phyloP scores from a whole-genome alignment of 2,329 filamentous ascomycete species.

The Epichloe brachyelytri region DNA sequence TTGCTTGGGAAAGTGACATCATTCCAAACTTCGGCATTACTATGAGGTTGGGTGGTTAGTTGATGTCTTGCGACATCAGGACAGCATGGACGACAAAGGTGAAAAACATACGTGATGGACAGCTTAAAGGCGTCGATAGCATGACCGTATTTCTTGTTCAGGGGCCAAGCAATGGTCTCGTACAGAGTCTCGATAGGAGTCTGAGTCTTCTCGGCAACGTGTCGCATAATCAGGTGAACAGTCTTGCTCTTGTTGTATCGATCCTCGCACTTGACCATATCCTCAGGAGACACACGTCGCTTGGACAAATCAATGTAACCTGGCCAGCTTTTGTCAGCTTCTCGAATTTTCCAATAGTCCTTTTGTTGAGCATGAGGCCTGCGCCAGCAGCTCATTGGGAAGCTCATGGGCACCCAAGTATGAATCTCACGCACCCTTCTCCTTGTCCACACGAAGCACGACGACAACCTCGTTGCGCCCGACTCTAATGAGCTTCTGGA shows the following conservation, averaged over 20 bases:
- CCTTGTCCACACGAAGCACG: conserved; percentile 96
- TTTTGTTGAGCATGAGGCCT: too few relatives aligned
- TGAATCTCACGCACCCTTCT: conserved; percentile 56
- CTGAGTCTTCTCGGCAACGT: conserved; percentile 93
- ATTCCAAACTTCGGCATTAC: conserved; percentile 91
- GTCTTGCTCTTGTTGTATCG: conserved; percentile 99
- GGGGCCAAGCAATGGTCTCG: conserved; percentile 87
- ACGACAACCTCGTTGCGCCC: conserved; percentile 98
- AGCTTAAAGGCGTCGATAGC: conserved; percentile 98
- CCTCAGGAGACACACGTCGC: conserved; percentile 91
- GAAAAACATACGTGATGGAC: conserved; percentile 69
- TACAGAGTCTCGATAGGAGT: conserved; percentile 92
- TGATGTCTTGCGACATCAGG: background rate
- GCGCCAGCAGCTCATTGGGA: too few relatives aligned
- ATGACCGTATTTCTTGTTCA: conserved; percentile 96
- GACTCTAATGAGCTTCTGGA: conserved; percentile 97
- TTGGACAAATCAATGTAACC: conserved; percentile 97
- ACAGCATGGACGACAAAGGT: background rate
- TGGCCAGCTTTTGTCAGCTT: conserved; percentile 18
- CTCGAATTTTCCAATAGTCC: conserved; percentile 6
- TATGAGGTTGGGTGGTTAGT: conserved; percentile 20
- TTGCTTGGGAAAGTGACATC: conserved; percentile 83
- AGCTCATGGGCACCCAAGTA: background rate
- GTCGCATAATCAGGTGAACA: conserved; percentile 97
- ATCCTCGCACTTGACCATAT: conserved; percentile 97